phyloP scores from a whole-genome alignment of 768 basidiomycete species.

The Macrocybe gigantea region DNA sequence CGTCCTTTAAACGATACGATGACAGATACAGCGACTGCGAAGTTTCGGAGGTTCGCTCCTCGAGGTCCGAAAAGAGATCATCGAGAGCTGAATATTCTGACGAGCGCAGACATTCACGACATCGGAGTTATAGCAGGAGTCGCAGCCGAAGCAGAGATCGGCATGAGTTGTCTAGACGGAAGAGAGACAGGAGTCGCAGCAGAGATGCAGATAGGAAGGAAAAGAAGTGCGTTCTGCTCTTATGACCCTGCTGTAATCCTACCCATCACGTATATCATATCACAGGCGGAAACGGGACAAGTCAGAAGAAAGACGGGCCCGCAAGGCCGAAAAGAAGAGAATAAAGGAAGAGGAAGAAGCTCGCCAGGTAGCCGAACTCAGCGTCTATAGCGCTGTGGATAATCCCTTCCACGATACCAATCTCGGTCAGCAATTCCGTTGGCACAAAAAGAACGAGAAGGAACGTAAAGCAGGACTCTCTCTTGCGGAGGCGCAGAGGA shows the following conservation, averaged over 20 bases:
- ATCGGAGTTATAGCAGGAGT: conserved; percentile 19
- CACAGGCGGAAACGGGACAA: conserved; percentile 77
- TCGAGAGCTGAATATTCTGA: conserved; percentile 25
- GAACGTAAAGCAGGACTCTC: conserved; percentile 86
- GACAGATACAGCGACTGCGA: conserved; percentile 29
- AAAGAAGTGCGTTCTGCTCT: conserved; percentile 32
- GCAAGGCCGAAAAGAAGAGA: conserved; percentile 85
- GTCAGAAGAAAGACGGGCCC: conserved; percentile 77
- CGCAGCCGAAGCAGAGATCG: conserved; percentile 23
- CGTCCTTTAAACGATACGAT: conserved; percentile 35
- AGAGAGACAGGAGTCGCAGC: conserved; percentile 31
- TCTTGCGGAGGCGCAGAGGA: conserved; percentile 68
- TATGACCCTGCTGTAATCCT: background rate
- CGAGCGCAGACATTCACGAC: conserved; percentile 2
- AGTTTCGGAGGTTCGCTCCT: conserved; percentile 27
- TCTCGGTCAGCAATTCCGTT: conserved; percentile 92
- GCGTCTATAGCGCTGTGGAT: conserved; percentile 93
- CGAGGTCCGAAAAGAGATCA: conserved; percentile 24
- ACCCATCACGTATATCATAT: conserved; percentile 5
- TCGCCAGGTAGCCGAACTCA: conserved; percentile 88
- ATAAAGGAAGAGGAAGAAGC: conserved; percentile 85
- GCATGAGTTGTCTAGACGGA: conserved; percentile 15
- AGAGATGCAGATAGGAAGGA: conserved; percentile 34
- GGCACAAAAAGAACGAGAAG: conserved; percentile 98
- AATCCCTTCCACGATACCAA: conserved; percentile 99